These are phyloP conservation scores for Malassezia cuniculi DNA, from an alignment of 1,284 basidiomycete species.

Conservation along the genomic window DNA sequence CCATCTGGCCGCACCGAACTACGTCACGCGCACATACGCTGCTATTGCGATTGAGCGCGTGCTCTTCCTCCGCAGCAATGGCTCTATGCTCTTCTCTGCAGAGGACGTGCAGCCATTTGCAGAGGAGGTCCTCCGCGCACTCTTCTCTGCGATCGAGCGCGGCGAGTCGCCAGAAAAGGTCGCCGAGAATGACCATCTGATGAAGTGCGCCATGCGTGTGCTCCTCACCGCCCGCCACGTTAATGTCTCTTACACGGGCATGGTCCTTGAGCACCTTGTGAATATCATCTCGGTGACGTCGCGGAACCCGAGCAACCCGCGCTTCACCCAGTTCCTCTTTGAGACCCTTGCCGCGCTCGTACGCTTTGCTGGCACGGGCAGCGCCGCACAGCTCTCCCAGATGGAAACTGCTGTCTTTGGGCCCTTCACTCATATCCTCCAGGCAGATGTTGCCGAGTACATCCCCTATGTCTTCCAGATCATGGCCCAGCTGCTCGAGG, in stretches of 20 bases:
- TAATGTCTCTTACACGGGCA: conserved; percentile 58
- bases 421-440: conserved; percentile 74
- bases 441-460: conserved; percentile 89
- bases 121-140: conserved; percentile 59
- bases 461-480: conserved; percentile 96
- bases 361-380: conserved; percentile 58
- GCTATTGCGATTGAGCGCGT: conserved; percentile 48
- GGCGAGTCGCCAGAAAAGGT: conserved; percentile 81
- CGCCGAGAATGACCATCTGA: conserved; percentile 92
- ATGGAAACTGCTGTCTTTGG: conserved; percentile 69
- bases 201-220: conserved; percentile 95
- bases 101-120: conserved; percentile 74
- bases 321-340: conserved; percentile 94
- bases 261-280: conserved; percentile 63
- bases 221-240: conserved; percentile 74
- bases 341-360: conserved; percentile 86
- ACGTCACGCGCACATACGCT: conserved; percentile 48
- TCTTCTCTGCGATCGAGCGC: conserved; percentile 68
- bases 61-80: conserved; percentile 63
- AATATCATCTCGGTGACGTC: conserved; percentile 71
- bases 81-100: conserved; percentile 56
- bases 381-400: conserved; percentile 55
- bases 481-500: conserved; percentile 83
- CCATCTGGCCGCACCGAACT: conserved; percentile 53
- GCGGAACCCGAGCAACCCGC: conserved; percentile 91